These are phyloP conservation scores for Ophiostoma triangulosporum DNA, from an alignment of 2,329 filamentous ascomycete species.

Conservation along the genomic window DNA sequence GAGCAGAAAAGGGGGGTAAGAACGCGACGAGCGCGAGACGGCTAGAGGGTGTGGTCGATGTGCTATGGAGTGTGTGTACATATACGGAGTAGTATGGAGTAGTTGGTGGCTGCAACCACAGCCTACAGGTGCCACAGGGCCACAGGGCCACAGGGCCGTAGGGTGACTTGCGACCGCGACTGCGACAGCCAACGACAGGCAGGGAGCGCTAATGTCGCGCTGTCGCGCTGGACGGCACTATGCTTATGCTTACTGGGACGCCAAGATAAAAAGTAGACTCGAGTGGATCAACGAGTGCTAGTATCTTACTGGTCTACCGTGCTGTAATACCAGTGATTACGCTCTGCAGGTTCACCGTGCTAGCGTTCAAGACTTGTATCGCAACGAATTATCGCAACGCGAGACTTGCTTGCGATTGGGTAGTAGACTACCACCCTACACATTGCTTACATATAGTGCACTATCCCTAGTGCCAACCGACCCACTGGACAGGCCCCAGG, in stretches of 20 bases:
- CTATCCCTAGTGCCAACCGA: not conserved
- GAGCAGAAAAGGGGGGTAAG: not conserved
- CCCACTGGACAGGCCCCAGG: not conserved
- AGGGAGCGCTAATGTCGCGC: not conserved
- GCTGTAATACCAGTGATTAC: too few relatives aligned
- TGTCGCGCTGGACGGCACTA: not conserved
- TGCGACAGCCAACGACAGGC: not conserved
- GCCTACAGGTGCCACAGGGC: not conserved
- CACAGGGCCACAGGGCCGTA: not conserved
- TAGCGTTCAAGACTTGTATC: too few relatives aligned
- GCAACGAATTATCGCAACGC: not conserved
- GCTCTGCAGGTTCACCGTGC: too few relatives aligned
- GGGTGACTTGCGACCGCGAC: not conserved
- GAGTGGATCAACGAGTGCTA: too few relatives aligned
- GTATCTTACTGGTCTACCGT: too few relatives aligned
- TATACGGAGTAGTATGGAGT: too few relatives aligned
- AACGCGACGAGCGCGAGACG: not conserved
- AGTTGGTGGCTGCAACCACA: too few relatives aligned
- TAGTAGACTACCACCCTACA: too few relatives aligned
- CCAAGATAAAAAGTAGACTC: too few relatives aligned
- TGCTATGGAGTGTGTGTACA: not conserved
- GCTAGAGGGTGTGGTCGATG: not conserved
- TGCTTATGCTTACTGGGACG: too few relatives aligned
- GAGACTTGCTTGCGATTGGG: not conserved
- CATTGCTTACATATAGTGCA: too few relatives aligned